These are phyloP conservation scores for Scleromitrula shiraiana DNA, from an alignment of 2,329 filamentous ascomycete genomes.

Conservation along the genomic window DNA sequence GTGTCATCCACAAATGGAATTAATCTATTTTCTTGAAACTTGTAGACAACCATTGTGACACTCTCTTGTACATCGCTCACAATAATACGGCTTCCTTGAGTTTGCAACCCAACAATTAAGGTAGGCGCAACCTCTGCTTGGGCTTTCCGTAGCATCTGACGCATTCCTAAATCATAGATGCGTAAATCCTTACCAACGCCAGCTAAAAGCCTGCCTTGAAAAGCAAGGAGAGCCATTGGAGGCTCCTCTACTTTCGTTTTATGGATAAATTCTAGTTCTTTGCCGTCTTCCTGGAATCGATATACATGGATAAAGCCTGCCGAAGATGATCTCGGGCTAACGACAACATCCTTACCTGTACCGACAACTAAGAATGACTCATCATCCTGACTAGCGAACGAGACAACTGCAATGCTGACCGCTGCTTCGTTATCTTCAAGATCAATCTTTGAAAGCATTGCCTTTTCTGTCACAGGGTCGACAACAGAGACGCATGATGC, in stretches of 20 bases:
- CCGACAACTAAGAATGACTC: constrained; percentile 91
- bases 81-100: constrained; percentile 83
- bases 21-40: constrained; percentile 80
- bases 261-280: constrained; percentile 86
- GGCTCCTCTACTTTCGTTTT: constrained; percentile 90
- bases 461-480: constrained; percentile 69
- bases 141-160: constrained; percentile 84
- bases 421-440: constrained; percentile 86
- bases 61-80: constrained; percentile 91
- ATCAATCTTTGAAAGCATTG: constrained; percentile 69
- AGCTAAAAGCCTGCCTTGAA: constrained; percentile 84
- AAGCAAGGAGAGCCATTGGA: constrained; percentile 80
- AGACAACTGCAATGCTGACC: constrained; percentile 73
- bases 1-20: constrained; percentile 92
- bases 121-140: constrained; percentile 72
- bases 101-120: constrained; percentile 81
- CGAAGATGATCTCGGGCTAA: constrained; percentile 66
- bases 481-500: constrained; percentile 91
- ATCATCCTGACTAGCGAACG: constrained; percentile 81
- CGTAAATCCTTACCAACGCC: constrained; percentile 76
- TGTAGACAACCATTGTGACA: constrained; percentile 88
- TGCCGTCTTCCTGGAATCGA: constrained; percentile 79
- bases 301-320: constrained; percentile 90
- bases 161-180: constrained; percentile 89
- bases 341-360: constrained; percentile 81